These are phyloP conservation scores for Barnettozyma vustinii DNA, from an alignment of 805 yeast genomes.

Conservation along the genomic window DNA sequence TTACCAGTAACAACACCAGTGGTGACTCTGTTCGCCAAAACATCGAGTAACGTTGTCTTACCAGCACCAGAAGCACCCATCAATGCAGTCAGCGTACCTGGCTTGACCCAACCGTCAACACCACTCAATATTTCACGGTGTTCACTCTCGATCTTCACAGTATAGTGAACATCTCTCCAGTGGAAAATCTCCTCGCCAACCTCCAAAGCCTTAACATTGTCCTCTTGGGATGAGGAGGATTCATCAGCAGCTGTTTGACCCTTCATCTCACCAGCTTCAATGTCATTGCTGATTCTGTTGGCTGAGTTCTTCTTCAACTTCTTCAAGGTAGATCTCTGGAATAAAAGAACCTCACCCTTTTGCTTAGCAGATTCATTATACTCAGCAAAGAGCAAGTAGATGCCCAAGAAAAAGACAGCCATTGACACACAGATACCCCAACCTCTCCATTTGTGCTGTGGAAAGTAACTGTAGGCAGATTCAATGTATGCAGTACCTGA, in stretches of 20 bases:
- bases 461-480: slow-evolving; percentile 38
- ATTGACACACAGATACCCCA: slow-evolving; percentile 57
- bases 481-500: slow-evolving; percentile 46
- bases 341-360: slow-evolving; percentile 65
- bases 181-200: slow-evolving; percentile 53
- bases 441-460: slow-evolving; percentile 55
- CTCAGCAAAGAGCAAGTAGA: slow-evolving; percentile 53
- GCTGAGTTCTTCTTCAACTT: slow-evolving; percentile 40
- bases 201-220: slow-evolving; percentile 25
- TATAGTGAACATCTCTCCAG: slow-evolving; percentile 73
- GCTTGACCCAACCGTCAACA: slow-evolving; percentile 80
- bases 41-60: slow-evolving; percentile 68
- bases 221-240: slow-evolving; percentile 5
- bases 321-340: slow-evolving; percentile 43
- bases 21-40: slow-evolving; percentile 63
- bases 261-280: slow-evolving; percentile 25
- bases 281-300: slow-evolving; percentile 20
- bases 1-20: slow-evolving; percentile 68
- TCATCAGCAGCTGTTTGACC: slow-evolving; percentile 21
- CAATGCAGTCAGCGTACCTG: slow-evolving; percentile 74
- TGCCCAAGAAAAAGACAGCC: slow-evolving; percentile 44
- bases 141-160: slow-evolving; percentile 56
- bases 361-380: slow-evolving; percentile 55
- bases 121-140: slow-evolving; percentile 54
- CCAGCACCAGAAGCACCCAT: slow-evolving; percentile 83